Evolutionary conservation across 2,329 filamentous ascomycete species (phyloP).

Genomic region (Microcyclospora pomicola): DNA sequence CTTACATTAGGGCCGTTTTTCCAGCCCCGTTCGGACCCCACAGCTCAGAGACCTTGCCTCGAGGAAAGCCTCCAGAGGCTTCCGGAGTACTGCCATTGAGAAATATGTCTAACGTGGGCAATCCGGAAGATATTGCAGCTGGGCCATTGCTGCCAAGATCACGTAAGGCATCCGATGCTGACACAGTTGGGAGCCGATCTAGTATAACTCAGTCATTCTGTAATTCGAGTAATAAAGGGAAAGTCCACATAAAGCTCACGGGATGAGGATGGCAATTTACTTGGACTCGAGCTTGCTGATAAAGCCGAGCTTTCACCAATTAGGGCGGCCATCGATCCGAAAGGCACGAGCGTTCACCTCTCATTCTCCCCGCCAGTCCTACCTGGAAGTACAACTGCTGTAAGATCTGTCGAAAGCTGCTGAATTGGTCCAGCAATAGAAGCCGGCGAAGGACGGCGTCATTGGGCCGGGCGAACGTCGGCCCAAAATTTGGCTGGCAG

Average conservation of each 20-base stretch:
- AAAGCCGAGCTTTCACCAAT: not conserved
- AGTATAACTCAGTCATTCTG: constrained; percentile 1
- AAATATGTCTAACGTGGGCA: constrained; percentile 34
- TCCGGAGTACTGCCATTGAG: constrained; percentile 17
- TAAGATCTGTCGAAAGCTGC: no score
- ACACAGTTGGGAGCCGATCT: constrained; percentile 68
- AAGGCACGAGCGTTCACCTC: no score
- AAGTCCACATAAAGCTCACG: constrained; percentile 20
- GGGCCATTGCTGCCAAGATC: constrained; percentile 40
- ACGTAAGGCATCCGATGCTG: constrained; percentile 57
- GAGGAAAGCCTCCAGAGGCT: constrained; percentile 43
- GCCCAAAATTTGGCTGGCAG: no score
- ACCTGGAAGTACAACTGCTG: no score
- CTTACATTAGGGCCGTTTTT: constrained; percentile 72
- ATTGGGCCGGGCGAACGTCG: no score
- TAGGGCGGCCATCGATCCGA: no score
- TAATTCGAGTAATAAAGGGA: not conserved
- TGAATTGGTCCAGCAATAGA: no score
- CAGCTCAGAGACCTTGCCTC: constrained; percentile 70
- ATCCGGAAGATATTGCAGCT: constrained; percentile 34
- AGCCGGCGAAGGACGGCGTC: no score
- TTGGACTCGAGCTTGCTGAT: constrained; percentile 6
- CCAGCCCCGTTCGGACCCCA: constrained; percentile 79
- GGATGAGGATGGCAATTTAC: constrained; percentile 20
- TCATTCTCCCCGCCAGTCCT: no score